Conservation (phyloP, 2,329 filamentous ascomycete genomes). For the Drechslerella coelobrocha region DNA sequence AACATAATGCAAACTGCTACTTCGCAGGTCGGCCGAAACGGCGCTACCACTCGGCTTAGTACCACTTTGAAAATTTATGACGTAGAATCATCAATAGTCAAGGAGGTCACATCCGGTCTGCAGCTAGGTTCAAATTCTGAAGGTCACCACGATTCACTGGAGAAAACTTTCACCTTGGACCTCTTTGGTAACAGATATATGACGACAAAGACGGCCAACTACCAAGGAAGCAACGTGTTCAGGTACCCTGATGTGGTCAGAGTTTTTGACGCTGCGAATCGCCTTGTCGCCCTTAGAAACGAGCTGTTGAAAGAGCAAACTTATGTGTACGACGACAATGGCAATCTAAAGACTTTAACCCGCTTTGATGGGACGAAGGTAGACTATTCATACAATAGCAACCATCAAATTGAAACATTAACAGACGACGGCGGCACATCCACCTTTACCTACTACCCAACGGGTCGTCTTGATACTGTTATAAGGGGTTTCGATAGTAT, state of each 20-base stretch:
- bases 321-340: too few species aligned
- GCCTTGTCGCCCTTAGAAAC: slow-evolving; percentile 2
- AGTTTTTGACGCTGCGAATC: not conserved
- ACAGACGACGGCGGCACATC: not conserved
- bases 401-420: slow-evolving; percentile 1
- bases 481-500: not conserved
- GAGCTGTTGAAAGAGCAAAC: too few species aligned
- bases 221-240: not conserved
- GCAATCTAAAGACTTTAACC: too few species aligned
- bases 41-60: too few species aligned
- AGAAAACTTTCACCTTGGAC: not conserved
- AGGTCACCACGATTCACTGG: not conserved
- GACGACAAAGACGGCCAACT: not conserved
- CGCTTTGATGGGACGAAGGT: too few species aligned
- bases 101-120: not conserved
- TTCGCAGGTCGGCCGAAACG: not conserved
- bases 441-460: not conserved
- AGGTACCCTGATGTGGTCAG: not conserved
- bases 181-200: slow-evolving; percentile 1
- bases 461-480: not conserved
- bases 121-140: not conserved
- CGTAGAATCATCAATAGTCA: not conserved
- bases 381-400: too few species aligned
- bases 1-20: not conserved
- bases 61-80: too few species aligned